phyloP scores from a whole-genome alignment of 1,284 basidiomycete genomes.

The Ustilago nuda region DNA sequence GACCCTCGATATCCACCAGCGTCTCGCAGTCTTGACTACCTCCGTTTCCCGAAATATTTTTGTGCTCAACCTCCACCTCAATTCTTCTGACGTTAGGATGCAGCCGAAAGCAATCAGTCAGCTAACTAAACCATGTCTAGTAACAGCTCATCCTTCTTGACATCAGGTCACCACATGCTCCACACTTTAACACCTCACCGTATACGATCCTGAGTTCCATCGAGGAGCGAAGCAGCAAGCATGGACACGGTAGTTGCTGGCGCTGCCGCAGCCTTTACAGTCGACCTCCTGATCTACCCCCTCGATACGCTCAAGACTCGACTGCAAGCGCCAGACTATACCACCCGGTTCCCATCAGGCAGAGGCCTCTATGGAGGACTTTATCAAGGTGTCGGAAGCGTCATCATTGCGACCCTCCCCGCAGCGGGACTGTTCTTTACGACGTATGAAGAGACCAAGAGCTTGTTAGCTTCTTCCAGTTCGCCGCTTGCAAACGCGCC shows the following conservation, averaged over 20 bases:
- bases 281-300: slow-evolving; percentile 92
- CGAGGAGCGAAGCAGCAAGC: neutral
- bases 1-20: too few species aligned
- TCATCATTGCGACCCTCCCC: slow-evolving; percentile 93
- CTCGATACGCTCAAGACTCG: slow-evolving; percentile 98
- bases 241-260: slow-evolving; percentile 61
- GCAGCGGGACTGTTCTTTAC: slow-evolving; percentile 72
- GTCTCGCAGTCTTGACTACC: too few species aligned
- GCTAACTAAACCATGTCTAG: neutral
- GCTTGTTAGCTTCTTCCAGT: slow-evolving; percentile 33
- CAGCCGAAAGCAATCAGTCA: slow-evolving; percentile 7
- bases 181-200: neutral
- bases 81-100: slow-evolving; percentile 30
- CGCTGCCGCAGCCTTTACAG: slow-evolving; percentile 62
- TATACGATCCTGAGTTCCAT: neutral
- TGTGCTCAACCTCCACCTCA: slow-evolving; percentile 21
- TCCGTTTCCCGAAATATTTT: too few species aligned
- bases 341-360: slow-evolving; percentile 79
- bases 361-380: slow-evolving; percentile 87
- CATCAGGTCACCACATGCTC: neutral
- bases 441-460: slow-evolving; percentile 56
- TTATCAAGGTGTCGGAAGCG: slow-evolving; percentile 95
- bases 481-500: slow-evolving; percentile 45
- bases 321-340: slow-evolving; percentile 80
- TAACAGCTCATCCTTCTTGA: neutral